A percentile compares a stretch with the other conserved stretches of the same genome.
These are phyloP conservation scores for Fusarium brevicatenulatum DNA, from an alignment of 2,329 filamentous ascomycete genomes.

Conservation along the genomic window DNA sequence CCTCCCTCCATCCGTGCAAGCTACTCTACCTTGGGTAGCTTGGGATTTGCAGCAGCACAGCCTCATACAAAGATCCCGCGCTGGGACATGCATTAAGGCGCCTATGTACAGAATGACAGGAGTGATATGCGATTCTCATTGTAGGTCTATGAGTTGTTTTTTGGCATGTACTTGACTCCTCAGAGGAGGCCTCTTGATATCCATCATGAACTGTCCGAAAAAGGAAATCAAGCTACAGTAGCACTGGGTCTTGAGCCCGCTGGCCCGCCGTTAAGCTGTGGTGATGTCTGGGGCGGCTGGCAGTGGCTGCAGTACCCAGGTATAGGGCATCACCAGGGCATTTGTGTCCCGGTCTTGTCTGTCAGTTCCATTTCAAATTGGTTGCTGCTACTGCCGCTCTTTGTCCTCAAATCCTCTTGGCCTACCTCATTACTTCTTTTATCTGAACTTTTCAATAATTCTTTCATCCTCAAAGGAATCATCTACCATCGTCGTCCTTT, in stretches of 20 bases:
- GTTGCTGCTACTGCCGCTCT: background rate
- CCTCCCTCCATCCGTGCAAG: slow-evolving; percentile 19
- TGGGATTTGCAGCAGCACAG: slow-evolving; percentile 27
- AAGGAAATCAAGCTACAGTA: slow-evolving; percentile 29
- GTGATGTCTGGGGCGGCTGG: background rate
- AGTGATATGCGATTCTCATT: background rate
- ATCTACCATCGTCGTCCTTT: background rate
- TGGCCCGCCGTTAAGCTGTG: slow-evolving; percentile 2
- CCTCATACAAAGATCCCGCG: slow-evolving; percentile 27
- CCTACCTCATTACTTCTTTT: background rate
- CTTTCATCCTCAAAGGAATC: background rate
- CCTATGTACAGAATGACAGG: background rate
- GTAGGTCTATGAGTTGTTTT: slow-evolving; percentile 31
- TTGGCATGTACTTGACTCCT: background rate
- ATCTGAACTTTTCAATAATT: background rate
- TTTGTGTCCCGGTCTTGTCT: background rate
- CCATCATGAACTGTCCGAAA: slow-evolving; percentile 20
- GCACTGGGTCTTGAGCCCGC: slow-evolving; percentile 9
- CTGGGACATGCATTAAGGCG: slow-evolving; percentile 10
- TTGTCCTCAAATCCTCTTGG: slow-evolving; percentile 6
- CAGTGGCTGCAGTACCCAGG: background rate
- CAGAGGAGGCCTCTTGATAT: slow-evolving; percentile 30
- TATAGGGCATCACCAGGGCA: background rate
- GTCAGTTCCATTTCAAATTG: background rate
- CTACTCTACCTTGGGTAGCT: background rate